Conservation (phyloP, 202 grass and related monocot species). For the Dendrocalamus latiflorus region DNA sequence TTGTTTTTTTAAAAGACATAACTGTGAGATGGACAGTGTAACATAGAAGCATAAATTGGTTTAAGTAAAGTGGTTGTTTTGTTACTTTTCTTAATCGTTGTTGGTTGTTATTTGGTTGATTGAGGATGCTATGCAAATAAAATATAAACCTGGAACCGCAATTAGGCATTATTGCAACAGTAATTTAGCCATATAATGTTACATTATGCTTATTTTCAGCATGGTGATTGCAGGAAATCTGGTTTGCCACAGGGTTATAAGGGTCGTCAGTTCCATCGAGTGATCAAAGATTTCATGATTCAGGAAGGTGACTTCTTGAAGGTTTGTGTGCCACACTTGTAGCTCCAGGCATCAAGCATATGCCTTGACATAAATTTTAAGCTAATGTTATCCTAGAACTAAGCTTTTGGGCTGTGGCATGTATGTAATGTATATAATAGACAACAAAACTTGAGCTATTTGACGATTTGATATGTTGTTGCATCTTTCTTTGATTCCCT, state of each 20-base stretch:
- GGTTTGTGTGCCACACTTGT: slow-evolving; percentile 41
- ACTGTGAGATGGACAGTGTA: neutral
- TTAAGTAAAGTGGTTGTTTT: neutral
- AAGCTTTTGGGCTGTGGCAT: neutral
- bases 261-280: slow-evolving; percentile 87
- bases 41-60: neutral
- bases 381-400: neutral
- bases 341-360: neutral
- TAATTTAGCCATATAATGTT: neutral
- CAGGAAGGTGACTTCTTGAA: slow-evolving; percentile 95
- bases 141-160: neutral
- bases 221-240: slow-evolving; percentile 58
- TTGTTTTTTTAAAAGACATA: neutral
- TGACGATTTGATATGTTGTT: neutral
- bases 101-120: slow-evolving; percentile 15
- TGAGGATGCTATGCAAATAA: neutral
- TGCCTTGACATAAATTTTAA: neutral
- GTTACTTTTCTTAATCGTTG: neutral
- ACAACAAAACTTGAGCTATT: neutral
- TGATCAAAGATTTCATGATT: slow-evolving; percentile 99
- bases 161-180: neutral
- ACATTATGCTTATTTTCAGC: neutral
- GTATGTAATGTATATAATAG: neutral
- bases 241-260: slow-evolving; percentile 72
- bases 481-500: neutral